Base-by-base conservation (phyloP, 2,329 filamentous ascomycete genomes). In the Alternaria dauci region DNA sequence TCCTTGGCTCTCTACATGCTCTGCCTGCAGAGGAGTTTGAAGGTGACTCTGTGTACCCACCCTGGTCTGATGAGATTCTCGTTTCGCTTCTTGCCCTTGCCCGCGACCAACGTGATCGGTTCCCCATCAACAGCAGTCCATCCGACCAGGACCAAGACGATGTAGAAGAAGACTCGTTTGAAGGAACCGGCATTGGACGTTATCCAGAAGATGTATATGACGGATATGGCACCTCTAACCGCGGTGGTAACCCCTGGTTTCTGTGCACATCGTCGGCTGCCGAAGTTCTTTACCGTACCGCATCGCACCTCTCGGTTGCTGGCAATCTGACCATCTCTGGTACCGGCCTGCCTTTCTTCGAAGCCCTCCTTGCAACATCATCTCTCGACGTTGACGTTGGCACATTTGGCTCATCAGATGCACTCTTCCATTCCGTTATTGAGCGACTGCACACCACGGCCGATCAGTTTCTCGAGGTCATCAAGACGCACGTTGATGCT, bases 151-250 rank as follows among this genome's bases (percentile, higher is more conserved):
- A 70, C 8, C 52, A 61, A 4, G 65, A 68, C 14, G 42, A 59
- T 1, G 25, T 47, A 18, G 60, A 65, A 1, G 52, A 59, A 2
- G 54, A 57, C 25, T 43, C 63, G 23, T 69, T 75, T 14, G 51
- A 69, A 52, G 79, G 78, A 38, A 75, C 74, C 28, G 80, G 76
- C 1, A 60, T 82, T 8, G 80, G 80, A 18, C 74, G 80, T 44
- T 82, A 82, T 59, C 79, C 79, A 1, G 80, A 82, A 69, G 80
- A 82, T 62, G 69, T 74, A 0, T 81, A 81, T 65, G 70, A 80
- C 63, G 79, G 79, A 18, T 77, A 78, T 59, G 70, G 68, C 30
- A 77, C 62, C 34, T 68, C 70, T 5, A 43, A 55, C 12, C 65
- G 61, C 11, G 71, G 68, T 43, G 79, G 79, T 18, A 79, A 81